Base-by-base conservation (phyloP, 2,329 filamentous ascomycete species). In the Pseudogymnoascus sp. region DNA sequence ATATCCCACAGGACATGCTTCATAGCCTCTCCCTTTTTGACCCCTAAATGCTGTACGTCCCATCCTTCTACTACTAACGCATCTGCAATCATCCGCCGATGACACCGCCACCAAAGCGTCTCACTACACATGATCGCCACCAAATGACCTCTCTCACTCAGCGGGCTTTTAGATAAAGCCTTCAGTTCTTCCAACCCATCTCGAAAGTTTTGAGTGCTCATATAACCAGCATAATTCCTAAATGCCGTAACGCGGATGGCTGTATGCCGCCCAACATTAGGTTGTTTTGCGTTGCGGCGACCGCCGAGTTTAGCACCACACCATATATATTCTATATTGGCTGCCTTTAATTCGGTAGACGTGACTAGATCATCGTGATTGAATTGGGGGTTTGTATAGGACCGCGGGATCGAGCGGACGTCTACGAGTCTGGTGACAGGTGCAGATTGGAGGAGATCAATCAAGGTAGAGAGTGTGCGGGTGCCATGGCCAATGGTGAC, bases 81-180 rank as follows among this genome's bases (percentile, higher is more conserved):
- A 57, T 61, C 60, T 34, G 60, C 60, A 56, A 61, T 60, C 60
- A 61, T 61, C 58, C 60, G 59, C 38, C 58, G 60, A 61, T 61
- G 60, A 15, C 60, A 61, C 45, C 60, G 37, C 60, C 60, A 61
- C 60, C 60, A 61, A 13, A 61, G 15, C n/a, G 60, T 61, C 60
- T 61, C 60, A 28, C 60, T 61, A 26, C 60, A 61, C 60, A 61
- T 61, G 30, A 61, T 57, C 33, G 60, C 60, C 13, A 61, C 39
- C 7, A 35, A n/a, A 12, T 18, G 15, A 15, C 21, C 23, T 33
- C 9, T 8, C 18, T 28, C 34, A 48, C 39, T 48, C 39, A 21
- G 39, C 7, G 39, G 13, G 4, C 4, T 21, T 48, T 48, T 26
- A 8, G 18, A 21, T 12, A 35, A 48, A 18, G 26, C 52, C 45